Percentiles rank a stretch among this genome's conserved stretches.
Evolutionary conservation across 768 basidiomycete species (phyloP).

Genomic region (Kwoniella mangroviensis): DNA sequence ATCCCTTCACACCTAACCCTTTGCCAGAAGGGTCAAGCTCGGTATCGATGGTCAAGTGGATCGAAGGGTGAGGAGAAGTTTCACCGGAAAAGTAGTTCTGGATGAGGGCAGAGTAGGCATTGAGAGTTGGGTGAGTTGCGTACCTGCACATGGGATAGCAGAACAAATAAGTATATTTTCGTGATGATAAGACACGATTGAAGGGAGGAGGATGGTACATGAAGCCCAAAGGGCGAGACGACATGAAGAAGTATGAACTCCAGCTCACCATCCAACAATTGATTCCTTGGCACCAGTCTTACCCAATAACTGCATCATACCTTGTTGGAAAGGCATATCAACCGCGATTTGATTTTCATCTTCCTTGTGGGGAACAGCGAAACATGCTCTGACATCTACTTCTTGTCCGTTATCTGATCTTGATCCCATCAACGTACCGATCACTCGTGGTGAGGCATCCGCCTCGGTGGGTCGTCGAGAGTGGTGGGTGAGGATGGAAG

Average conservation of each 20-base stretch:
- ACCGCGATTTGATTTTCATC: conserved; percentile 91
- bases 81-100: conserved; percentile 98
- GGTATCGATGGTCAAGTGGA: conserved; percentile 89
- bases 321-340: conserved; percentile 93
- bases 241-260: neutral
- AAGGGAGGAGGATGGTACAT: too few species aligned
- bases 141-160: conserved; percentile 65
- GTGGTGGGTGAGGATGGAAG: conserved; percentile 95
- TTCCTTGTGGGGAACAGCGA: conserved; percentile 91
- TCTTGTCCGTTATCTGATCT: conserved; percentile 66
- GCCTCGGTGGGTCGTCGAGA: conserved; percentile 74
- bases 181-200: too few species aligned
- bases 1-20: conserved; percentile 80
- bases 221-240: neutral
- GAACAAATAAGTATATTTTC: neutral
- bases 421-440: conserved; percentile 89
- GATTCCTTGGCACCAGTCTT: conserved; percentile 66
- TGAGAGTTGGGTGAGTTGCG: conserved; percentile 85
- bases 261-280: conserved; percentile 89
- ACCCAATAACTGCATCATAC: conserved; percentile 87
- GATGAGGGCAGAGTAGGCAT: conserved; percentile 93
- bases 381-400: conserved; percentile 80
- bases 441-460: conserved; percentile 66
- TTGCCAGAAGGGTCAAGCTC: conserved; percentile 63
- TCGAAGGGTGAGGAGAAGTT: conserved; percentile 81